These are phyloP conservation scores for Bisporella sp. DNA, from an alignment of 2,329 filamentous ascomycete species.

Conservation along the genomic window DNA sequence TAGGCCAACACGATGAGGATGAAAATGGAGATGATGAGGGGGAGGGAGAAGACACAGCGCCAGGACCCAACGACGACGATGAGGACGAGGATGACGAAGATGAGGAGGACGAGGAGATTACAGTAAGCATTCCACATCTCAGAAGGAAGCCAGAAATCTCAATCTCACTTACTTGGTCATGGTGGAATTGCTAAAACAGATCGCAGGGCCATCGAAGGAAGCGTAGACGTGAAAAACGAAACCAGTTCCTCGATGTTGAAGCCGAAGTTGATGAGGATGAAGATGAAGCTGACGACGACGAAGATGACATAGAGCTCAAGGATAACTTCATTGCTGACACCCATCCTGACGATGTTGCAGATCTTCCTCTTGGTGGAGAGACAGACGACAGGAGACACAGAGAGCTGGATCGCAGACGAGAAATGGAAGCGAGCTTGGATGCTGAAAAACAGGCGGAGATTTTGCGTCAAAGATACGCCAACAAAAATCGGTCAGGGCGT, in stretches of 20 bases:
- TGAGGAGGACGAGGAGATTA: conserved; percentile 59
- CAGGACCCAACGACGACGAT: conserved; percentile 29
- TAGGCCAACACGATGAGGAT: conserved; percentile 26
- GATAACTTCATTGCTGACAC: conserved; percentile 84
- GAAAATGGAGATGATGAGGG: conserved; percentile 39
- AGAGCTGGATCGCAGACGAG: conserved; percentile 86
- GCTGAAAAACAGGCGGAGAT: conserved; percentile 88
- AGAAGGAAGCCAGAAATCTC: background rate
- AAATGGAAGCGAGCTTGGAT: conserved; percentile 81
- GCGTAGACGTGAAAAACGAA: conserved; percentile 65
- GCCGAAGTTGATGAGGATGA: conserved; percentile 95
- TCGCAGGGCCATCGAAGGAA: conserved; percentile 66
- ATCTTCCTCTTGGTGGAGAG: conserved; percentile 64
- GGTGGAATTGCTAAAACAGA: conserved; percentile 23
- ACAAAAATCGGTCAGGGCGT: conserved; percentile 64
- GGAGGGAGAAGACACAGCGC: conserved; percentile 29
- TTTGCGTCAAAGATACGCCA: conserved; percentile 81
- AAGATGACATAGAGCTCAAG: conserved; percentile 74
- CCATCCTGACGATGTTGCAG: conserved; percentile 82
- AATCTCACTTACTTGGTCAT: background rate
- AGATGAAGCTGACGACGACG: conserved; percentile 80
- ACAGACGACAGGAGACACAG: conserved; percentile 89
- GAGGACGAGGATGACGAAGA: conserved; percentile 51
- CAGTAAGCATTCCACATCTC: conserved; percentile 28
- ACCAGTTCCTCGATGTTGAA: conserved; percentile 94